A percentile compares a stretch with the other conserved stretches of the same genome.
phyloP scores from a whole-genome alignment of 495 filamentous ascomycete species.

The Neurospora sp. region DNA sequence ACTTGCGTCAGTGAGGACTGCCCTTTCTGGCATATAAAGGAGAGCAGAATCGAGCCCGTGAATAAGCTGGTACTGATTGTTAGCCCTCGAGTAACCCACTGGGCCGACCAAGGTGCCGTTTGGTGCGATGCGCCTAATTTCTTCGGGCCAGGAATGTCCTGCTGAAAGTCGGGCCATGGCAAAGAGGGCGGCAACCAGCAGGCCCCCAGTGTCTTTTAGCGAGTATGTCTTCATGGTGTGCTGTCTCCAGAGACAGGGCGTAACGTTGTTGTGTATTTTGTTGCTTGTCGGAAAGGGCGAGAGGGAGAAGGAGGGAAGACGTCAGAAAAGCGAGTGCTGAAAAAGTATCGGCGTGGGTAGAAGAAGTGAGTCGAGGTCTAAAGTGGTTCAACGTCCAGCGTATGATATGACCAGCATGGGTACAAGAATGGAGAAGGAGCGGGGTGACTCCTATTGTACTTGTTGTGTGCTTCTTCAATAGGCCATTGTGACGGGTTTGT shows the following conservation, averaged over 20 bases:
- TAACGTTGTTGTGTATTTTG: background rate
- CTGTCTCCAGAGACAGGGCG: background rate
- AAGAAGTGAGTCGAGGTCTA: background rate
- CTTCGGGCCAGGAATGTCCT: constrained; percentile 75
- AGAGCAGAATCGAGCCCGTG: background rate
- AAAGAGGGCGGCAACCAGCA: constrained; percentile 20
- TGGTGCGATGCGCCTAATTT: constrained; percentile 54
- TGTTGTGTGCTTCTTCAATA: background rate
- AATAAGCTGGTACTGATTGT: constrained; percentile 28
- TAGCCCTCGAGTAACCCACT: constrained; percentile 58
- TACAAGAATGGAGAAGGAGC: background rate
- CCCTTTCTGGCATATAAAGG: background rate
- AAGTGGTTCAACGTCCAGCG: background rate
- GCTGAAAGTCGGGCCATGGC: constrained; percentile 27
- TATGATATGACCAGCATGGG: background rate
- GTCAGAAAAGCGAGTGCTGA: background rate
- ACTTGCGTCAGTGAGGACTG: constrained; percentile 33
- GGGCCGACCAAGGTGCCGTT: constrained; percentile 65
- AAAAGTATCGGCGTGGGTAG: background rate
- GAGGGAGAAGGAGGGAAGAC: background rate
- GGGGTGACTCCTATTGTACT: background rate
- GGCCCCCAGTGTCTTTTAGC: background rate
- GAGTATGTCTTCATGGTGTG: background rate
- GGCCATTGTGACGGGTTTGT: background rate
- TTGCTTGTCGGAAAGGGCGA: background rate